A percentile compares a stretch with the other conserved stretches of the same genome.
Conservation (phyloP, 1,284 basidiomycete genomes). For the Fomitopsis schrenkii region DNA sequence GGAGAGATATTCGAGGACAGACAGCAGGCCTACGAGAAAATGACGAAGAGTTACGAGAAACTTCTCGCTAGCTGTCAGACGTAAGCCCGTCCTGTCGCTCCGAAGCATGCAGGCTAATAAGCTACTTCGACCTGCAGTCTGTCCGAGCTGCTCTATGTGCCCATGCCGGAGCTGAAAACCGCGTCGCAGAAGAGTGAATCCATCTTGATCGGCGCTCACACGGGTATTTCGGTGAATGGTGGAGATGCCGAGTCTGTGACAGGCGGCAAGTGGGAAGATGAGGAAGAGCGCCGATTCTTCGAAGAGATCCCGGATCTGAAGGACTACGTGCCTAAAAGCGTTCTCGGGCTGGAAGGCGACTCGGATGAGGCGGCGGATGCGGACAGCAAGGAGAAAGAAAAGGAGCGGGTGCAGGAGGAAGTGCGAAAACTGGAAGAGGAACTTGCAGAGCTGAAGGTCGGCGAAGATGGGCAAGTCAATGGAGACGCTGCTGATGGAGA, state of each 20-base stretch:
- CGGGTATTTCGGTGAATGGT: constrained; percentile 31
- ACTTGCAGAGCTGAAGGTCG: constrained; percentile 42
- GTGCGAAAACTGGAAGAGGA: constrained; percentile 70
- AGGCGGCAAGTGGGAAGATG: constrained; percentile 96
- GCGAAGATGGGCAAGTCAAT: constrained; percentile 22
- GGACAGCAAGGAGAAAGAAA: constrained; percentile 39
- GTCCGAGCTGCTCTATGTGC: constrained; percentile 82
- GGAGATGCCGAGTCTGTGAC: constrained; percentile 56
- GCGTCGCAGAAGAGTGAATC: constrained; percentile 75
- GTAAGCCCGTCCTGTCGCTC: constrained; percentile 37
- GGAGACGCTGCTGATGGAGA: constrained; percentile 5
- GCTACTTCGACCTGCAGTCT: constrained; percentile 43
- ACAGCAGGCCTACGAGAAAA: constrained; percentile 97
- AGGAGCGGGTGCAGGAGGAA: constrained; percentile 55
- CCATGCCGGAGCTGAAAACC: constrained; percentile 80
- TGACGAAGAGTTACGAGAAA: constrained; percentile 94
- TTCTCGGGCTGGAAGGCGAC: constrained; percentile 80
- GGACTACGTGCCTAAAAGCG: constrained; percentile 84
- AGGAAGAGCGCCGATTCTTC: constrained; percentile 93
- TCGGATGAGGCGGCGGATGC: constrained; percentile 25
- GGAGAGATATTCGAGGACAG: constrained; percentile 98
- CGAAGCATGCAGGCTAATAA: neutral
- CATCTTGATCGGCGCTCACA: constrained; percentile 66
- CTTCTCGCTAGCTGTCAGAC: constrained; percentile 82
- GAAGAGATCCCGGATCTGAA: constrained; percentile 91